Conservation (phyloP, 176 grass and related monocot genomes). For the Carex scoparia region DNA sequence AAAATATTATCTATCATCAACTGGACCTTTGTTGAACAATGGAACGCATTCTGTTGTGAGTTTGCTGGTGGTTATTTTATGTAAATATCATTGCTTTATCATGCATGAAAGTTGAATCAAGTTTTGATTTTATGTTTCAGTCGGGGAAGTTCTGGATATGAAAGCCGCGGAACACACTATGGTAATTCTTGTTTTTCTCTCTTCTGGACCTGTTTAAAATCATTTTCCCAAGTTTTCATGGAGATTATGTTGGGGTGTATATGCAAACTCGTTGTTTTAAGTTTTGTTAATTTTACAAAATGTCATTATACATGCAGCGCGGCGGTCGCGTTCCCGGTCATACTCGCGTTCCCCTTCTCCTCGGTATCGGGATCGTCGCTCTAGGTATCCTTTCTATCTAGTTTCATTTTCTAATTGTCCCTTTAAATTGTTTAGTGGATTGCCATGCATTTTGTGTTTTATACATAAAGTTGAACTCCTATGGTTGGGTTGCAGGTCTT, state of each 20-base stretch:
- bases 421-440: background rate
- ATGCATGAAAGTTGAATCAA: background rate
- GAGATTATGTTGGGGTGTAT: background rate
- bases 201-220: background rate
- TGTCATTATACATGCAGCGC: conserved; percentile 37
- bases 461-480: background rate
- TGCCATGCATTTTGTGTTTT: conserved; percentile 10
- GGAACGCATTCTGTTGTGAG: background rate
- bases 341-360: conserved; percentile 58
- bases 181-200: conserved; percentile 38
- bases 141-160: conserved; percentile 68
- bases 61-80: background rate
- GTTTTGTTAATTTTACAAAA: conserved; percentile 7
- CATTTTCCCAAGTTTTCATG: no score
- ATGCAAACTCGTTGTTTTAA: background rate
- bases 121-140: conserved; percentile 23
- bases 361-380: conserved; percentile 48
- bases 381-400: conserved; percentile 43
- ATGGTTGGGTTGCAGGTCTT: conserved; percentile 38
- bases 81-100: background rate
- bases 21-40: background rate
- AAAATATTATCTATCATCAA: background rate
- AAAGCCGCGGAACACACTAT: conserved; percentile 66
- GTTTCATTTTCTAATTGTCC: background rate
- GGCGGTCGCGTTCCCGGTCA: conserved; percentile 74